These are phyloP conservation scores for Parietaria judaica DNA, from an alignment of 306 rosid genomes.

Conservation along the genomic window DNA sequence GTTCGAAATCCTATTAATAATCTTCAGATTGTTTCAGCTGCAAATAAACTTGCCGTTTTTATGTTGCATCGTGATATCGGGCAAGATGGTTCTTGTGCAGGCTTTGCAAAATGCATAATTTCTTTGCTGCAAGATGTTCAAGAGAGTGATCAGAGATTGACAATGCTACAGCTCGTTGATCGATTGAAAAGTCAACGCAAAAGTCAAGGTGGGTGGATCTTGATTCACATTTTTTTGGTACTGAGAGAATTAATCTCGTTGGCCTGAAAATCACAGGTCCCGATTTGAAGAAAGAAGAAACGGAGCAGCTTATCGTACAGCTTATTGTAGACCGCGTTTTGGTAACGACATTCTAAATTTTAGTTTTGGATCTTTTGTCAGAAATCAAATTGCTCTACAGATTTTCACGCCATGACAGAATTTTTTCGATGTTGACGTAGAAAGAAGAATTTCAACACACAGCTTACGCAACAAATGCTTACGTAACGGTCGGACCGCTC, in stretches of 20 bases:
- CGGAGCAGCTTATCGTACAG: constrained; percentile 72
- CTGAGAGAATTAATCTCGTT: no score
- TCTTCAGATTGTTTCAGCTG: no score
- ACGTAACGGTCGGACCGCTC: constrained; percentile 56
- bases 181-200: constrained; percentile 69
- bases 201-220: constrained; percentile 44
- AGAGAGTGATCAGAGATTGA: constrained; percentile 63
- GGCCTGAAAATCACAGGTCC: constrained; percentile 33
- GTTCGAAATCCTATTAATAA: no score
- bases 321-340: constrained; percentile 60
- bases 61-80: neutral
- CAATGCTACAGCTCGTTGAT: constrained; percentile 79
- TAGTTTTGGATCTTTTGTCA: neutral
- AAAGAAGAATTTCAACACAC: constrained; percentile 98
- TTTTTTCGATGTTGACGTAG: constrained; percentile 37
- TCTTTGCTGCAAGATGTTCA: constrained; percentile 70
- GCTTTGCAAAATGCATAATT: constrained; percentile 61
- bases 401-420: neutral
- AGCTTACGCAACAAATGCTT: constrained; percentile 82
- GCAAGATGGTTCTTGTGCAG: constrained; percentile 34
- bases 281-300: constrained; percentile 67
- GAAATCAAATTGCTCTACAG: no score
- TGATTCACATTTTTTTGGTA: no score
- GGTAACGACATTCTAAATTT: constrained; percentile 35
- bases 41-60: no score